Conservation (phyloP, 768 basidiomycete genomes). For the Leccinellum luteum region DNA sequence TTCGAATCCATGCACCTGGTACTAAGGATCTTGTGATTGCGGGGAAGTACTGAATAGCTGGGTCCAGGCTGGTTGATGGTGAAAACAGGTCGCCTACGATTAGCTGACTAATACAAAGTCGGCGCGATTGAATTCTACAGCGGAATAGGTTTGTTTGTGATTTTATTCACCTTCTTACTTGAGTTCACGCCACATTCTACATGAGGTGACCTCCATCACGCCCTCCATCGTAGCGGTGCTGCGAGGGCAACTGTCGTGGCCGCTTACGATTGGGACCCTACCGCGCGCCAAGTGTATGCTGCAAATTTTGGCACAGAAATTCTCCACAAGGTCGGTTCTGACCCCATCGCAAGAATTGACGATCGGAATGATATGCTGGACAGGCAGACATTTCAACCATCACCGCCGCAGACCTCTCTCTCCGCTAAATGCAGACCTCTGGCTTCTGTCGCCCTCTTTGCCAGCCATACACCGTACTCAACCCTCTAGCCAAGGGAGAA, state of each 20-base stretch:
- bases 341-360: not conserved
- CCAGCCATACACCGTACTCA: conserved; percentile 81
- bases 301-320: conserved; percentile 52
- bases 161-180: not conserved
- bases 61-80: conserved; percentile 2
- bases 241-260: conserved; percentile 46
- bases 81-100: conserved; percentile 19
- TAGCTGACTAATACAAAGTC: conserved; percentile 20
- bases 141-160: conserved; percentile 63
- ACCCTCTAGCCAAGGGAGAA: conserved; percentile 67
- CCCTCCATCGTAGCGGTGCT: conserved; percentile 51
- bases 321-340: conserved; percentile 35
- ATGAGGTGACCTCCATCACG: conserved; percentile 77
- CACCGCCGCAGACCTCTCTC: conserved; percentile 46
- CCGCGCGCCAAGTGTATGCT: conserved; percentile 66
- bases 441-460: conserved; percentile 83
- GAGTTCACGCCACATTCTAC: conserved; percentile 2
- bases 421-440: conserved; percentile 52
- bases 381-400: conserved; percentile 64
- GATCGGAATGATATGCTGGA: conserved; percentile 2
- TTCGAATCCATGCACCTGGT: conserved; percentile 7
- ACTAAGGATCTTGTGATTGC: too few relatives aligned
- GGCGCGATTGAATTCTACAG: conserved; percentile 66
- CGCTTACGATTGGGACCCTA: conserved; percentile 85
- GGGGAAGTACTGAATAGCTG: not conserved